Conservation (phyloP, 2,329 filamentous ascomycete species). For the Hypoxylon sp. region DNA sequence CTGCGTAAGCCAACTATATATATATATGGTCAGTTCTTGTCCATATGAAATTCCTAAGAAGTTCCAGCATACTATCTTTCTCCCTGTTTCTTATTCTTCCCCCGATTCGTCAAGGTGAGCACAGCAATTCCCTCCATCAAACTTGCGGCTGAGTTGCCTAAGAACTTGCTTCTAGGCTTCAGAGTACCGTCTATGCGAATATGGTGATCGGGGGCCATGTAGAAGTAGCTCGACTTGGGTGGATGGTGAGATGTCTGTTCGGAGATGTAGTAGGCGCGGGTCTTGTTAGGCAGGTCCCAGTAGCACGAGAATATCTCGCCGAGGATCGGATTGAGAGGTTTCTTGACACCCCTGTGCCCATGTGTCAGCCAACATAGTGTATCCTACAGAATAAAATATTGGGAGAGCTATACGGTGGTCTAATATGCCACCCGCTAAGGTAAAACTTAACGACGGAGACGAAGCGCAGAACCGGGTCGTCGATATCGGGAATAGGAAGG, state of each 20-base stretch:
- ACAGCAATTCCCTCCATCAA: conserved; percentile 98
- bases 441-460: conserved; percentile 98
- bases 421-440: conserved; percentile 98
- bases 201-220: conserved; percentile 93
- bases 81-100: conserved; percentile 73
- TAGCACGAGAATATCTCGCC: conserved; percentile 96
- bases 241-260: conserved; percentile 99
- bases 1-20: conserved; percentile 85
- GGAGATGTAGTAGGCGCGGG: conserved; percentile 92
- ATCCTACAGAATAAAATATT: conserved; percentile 8
- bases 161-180: conserved; percentile 93
- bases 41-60: neutral
- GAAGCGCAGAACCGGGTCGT: conserved; percentile 91
- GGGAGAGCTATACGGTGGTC: conserved; percentile 80
- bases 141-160: conserved; percentile 97
- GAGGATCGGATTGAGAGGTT: conserved; percentile 95
- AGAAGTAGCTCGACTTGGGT: conserved; percentile 99
- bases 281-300: conserved; percentile 90
- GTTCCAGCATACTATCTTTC: conserved; percentile 85
- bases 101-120: conserved; percentile 84
- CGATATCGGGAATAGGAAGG: conserved; percentile 86
- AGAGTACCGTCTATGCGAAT: conserved; percentile 96
- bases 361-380: conserved; percentile 29
- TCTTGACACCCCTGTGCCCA: conserved; percentile 87
- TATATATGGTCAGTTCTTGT: conserved; percentile 38